A percentile compares a stretch with the other conserved stretches of the same genome.
phyloP scores from a whole-genome alignment of 371 early-diverging fungal species.

The Batkoa obscura region DNA sequence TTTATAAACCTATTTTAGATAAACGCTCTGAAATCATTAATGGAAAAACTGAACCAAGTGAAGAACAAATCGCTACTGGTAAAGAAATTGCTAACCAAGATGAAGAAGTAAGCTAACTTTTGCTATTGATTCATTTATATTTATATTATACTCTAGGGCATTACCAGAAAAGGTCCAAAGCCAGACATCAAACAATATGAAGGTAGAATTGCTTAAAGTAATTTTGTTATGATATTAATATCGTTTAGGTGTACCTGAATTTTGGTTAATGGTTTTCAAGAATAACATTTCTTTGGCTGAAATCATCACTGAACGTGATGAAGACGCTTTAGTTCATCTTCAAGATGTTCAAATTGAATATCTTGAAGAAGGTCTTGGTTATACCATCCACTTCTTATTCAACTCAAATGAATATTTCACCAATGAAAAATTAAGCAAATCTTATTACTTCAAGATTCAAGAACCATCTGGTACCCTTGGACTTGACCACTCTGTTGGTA shows the following conservation, averaged over 20 bases:
- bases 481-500: constrained; percentile 78
- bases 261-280: constrained; percentile 83
- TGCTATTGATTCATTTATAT: constrained; percentile 9
- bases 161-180: constrained; percentile 2
- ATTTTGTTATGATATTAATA: constrained; percentile 1
- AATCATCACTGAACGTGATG: constrained; percentile 73
- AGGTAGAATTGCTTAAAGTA: not conserved
- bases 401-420: constrained; percentile 73
- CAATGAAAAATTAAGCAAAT: constrained; percentile 68
- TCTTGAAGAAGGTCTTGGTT: constrained; percentile 63
- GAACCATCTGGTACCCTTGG: constrained; percentile 46
- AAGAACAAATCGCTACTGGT: constrained; percentile 48
- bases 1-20: constrained; percentile 66
- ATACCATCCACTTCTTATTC: constrained; percentile 81
- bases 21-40: constrained; percentile 49
- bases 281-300: constrained; percentile 58
- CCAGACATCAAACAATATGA: constrained; percentile 11
- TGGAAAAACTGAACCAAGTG: constrained; percentile 73
- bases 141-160: not conserved
- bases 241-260: constrained; percentile 48
- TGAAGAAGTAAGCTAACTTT: constrained; percentile 11
- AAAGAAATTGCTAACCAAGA: constrained; percentile 30
- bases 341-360: constrained; percentile 66
- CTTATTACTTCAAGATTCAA: constrained; percentile 60
- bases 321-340: constrained; percentile 59